A percentile compares a stretch with the other conserved stretches of the same genome.
These are phyloP conservation scores for Chrysoporthe cubensis DNA, from an alignment of 2,329 filamentous ascomycete genomes.

Conservation along the genomic window DNA sequence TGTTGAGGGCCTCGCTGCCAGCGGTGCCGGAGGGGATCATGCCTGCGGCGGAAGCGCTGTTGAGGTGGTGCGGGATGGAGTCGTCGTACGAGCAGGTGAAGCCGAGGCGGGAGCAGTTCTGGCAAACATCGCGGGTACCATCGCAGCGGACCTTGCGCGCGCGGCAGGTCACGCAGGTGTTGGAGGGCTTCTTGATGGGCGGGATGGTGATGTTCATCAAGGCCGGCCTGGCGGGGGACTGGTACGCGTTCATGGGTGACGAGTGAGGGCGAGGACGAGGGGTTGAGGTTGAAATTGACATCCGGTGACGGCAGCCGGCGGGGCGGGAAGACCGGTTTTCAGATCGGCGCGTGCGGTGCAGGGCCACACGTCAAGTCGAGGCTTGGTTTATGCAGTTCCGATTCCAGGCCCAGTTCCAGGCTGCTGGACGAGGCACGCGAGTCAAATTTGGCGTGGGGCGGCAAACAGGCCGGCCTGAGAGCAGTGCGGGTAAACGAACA, in stretches of 20 bases:
- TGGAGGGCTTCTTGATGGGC: constrained; percentile 27
- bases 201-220: constrained; percentile 28
- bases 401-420: background rate
- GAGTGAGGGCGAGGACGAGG: background rate
- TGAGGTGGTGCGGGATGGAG: constrained; percentile 33
- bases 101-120: constrained; percentile 62
- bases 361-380: constrained; percentile 3
- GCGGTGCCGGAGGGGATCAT: constrained; percentile 24
- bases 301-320: constrained; percentile 19
- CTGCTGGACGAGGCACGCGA: constrained; percentile 8
- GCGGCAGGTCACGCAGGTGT: constrained; percentile 30
- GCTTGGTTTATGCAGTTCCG: background rate
- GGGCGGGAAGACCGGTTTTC: constrained; percentile 15
- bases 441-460: constrained; percentile 14
- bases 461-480: background rate
- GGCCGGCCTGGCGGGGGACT: constrained; percentile 15
- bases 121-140: constrained; percentile 55
- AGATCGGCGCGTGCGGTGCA: constrained; percentile 11
- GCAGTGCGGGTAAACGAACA: background rate
- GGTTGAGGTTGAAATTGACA: constrained; percentile 1
- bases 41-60: constrained; percentile 26
- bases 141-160: constrained; percentile 61
- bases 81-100: constrained; percentile 63
- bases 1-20: constrained; percentile 38
- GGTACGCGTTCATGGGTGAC: constrained; percentile 18